Evolutionary conservation across 768 basidiomycete species (phyloP), one percentile per base, ranked within the genome.

Genomic region (Termitomyces sp.): DNA sequence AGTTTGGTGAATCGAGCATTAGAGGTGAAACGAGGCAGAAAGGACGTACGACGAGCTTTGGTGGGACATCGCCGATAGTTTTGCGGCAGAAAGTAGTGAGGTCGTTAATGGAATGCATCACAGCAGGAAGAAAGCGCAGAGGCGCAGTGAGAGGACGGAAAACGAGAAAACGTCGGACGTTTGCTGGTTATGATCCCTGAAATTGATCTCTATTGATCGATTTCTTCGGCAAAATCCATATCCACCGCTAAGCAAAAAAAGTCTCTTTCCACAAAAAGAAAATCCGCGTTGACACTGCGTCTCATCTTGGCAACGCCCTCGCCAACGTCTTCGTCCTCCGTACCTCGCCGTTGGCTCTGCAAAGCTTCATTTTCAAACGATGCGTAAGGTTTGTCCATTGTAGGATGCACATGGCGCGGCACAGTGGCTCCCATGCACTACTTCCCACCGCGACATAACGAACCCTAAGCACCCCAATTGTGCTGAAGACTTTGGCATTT

Each of bases 51-150:
- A 95, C 89, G 44, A 94, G 85, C 67, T 88, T 91, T 44, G 90
- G 85, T 11, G 94, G 93, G 21, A 94, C 86, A 79, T 92, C 87
- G 46, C 93, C 94, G 0, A 80, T 81, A 0, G 93, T 91, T 68
- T 86, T 86, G 60, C 89, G 81, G 67, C 87, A 89, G 67, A 84
- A 90, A 1, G 92, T 93, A 10, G 91, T 93, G 64, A 95, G 77
- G 73, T 94, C 92, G 65, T 91, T 91, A 62, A 94, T 91, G 50
- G 91, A 91, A 68, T 92, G 89, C 50, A 81, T 75, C 75, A 77
- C 78, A 23, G 46, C 55, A 56, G 56, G 61, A 57, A 62, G 45
- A 14, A 53, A 46, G 57, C 54, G 59, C 59, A 52, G 52, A 56
- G 37, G 65, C 64, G 42, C 60, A 48, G 43, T 62, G 50, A 44